Evolutionary conservation across 2,329 filamentous ascomycete genomes (phyloP).

Genomic region (Phoma sp.): DNA sequence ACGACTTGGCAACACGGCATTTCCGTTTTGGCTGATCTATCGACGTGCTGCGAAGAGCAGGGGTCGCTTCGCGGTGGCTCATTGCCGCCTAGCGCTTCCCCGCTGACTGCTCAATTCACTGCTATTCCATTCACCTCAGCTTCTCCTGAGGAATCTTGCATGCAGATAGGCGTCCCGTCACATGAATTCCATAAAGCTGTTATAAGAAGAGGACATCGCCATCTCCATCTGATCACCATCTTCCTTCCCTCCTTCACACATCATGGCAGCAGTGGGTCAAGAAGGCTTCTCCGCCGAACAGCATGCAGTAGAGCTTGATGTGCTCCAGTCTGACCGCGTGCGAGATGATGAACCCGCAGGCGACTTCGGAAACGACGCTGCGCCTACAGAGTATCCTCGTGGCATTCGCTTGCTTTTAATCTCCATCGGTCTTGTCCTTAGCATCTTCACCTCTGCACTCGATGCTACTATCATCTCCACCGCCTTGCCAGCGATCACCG

Average conservation of each 20-base stretch:
- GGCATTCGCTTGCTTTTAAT: constrained; percentile 32
- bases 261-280: constrained; percentile 1
- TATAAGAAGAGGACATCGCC: background rate
- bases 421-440: constrained; percentile 35
- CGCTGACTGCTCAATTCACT: background rate
- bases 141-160: background rate
- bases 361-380: background rate
- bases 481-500: constrained; percentile 47
- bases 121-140: background rate
- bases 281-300: background rate
- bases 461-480: constrained; percentile 45
- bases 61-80: background rate
- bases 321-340: background rate
- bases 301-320: constrained; percentile 3
- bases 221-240: background rate
- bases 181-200: background rate
- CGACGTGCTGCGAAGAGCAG: background rate
- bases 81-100: background rate
- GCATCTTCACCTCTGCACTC: constrained; percentile 36
- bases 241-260: background rate
- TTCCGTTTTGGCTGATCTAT: background rate
- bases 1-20: background rate
- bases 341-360: background rate
- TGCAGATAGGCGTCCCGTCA: background rate
- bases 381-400: constrained; percentile 20